phyloP scores from a whole-genome alignment of 2,329 filamentous ascomycete species.

The Cladophialophora carrionii region DNA sequence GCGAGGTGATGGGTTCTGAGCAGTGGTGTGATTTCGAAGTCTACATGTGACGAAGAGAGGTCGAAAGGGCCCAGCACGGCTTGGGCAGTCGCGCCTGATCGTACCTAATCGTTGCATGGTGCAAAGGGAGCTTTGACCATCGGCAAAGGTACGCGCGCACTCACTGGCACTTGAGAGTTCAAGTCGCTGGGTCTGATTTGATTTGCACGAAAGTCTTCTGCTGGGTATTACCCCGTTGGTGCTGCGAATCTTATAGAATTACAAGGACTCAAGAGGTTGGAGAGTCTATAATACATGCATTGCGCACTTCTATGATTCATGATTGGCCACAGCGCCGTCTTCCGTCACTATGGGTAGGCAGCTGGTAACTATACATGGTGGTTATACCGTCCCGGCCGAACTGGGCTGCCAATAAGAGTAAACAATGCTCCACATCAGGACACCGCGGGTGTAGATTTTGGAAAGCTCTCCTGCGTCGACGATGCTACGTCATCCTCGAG shows the following conservation, averaged over 20 bases:
- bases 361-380: neutral
- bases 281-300: neutral
- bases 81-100: no score
- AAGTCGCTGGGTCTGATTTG: neutral
- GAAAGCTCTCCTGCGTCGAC: neutral
- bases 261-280: neutral
- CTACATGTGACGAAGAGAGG: neutral
- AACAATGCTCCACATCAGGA: neutral
- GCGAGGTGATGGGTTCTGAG: neutral
- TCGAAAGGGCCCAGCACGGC: neutral
- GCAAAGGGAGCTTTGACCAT: neutral
- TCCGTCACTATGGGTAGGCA: neutral
- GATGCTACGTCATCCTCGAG: neutral
- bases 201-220: neutral
- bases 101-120: neutral
- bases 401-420: neutral
- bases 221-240: neutral
- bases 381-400: neutral
- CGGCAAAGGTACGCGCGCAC: no score
- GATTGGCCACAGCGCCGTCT: neutral
- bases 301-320: neutral
- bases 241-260: neutral
- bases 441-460: neutral
- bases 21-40: neutral
- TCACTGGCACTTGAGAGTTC: neutral